phyloP scores from a whole-genome alignment of 257 asterid genomes.

The Orobanche coerulescens region DNA sequence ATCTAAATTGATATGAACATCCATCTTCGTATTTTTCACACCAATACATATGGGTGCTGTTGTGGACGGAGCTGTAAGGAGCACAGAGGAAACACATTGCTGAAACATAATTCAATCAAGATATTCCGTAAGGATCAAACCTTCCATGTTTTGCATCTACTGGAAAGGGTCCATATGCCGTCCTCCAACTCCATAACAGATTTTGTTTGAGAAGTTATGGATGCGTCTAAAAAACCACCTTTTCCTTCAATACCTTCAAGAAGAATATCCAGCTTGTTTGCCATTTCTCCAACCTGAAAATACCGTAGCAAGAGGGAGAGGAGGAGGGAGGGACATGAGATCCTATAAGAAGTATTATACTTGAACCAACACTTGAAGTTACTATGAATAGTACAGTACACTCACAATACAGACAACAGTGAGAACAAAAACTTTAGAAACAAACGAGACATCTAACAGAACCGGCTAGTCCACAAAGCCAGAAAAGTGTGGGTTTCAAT shows the following conservation, averaged over 20 bases:
- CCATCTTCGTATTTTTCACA: background rate
- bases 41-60: background rate
- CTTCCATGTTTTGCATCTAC: conserved; percentile 62
- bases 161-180: conserved; percentile 54
- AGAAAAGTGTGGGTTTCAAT: conserved; percentile 9
- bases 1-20: background rate
- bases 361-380: background rate
- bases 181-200: conserved; percentile 59
- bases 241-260: conserved; percentile 66
- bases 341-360: conserved; percentile 17
- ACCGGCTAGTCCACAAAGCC: conserved; percentile 12
- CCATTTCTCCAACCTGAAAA: conserved; percentile 82
- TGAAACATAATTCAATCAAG: conserved; percentile 18
- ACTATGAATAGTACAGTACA: conserved; percentile 8
- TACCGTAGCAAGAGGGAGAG: conserved; percentile 7
- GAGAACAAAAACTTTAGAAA: background rate
- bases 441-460: conserved; percentile 13
- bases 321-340: background rate
- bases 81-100: background rate
- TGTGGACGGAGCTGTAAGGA: background rate
- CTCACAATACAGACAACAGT: conserved; percentile 6
- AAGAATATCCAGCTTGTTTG: conserved; percentile 57
- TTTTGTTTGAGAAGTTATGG: conserved; percentile 46
- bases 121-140: conserved; percentile 34
- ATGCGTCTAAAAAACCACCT: conserved; percentile 80